Evolutionary conservation across 345 rosid species (phyloP), one percentile per base, ranked within the genome.

Genomic region (Citropsis articulata): DNA sequence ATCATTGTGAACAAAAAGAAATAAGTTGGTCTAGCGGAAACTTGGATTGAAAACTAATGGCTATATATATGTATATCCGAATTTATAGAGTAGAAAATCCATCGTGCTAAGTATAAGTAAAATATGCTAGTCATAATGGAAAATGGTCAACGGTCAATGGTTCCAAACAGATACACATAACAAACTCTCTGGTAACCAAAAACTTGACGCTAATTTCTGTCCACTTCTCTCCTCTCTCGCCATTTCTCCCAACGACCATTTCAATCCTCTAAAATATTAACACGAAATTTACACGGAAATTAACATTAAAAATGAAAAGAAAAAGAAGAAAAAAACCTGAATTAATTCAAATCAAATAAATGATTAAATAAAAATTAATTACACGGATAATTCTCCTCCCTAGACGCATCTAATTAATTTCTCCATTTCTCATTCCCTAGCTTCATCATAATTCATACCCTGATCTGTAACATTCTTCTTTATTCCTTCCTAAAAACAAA

Each of bases 81-180:
- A 45, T 45, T 45, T 45, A 45, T 2, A 45, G 50, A 3, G 50
- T 12, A 45, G 50, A 12, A 12, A 45, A 12, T 45, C 1, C 56
- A 77, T 38, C 72, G 73, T 71, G 69, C 30, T 6, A 40, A 30
- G 80, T 71, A 81, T n/a, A 25, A 60, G 64, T 8, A 57, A 55
- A 53, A 18, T 24, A 35, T 22, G n/a, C 25, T 2, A 3, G 12
- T 13, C 2, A 14, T 27, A 25, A 28, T 14, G 7, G 2, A 38
- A 12, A 7, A 14, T 0, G 27, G 81, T 65, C 71, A 78, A 75
- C 75, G 80, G 84, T 81, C 81, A 75, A 63, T 57, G 19, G 24
- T 16, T 61, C 69, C 36, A 60, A 75, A 63, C 69, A 66, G 22
- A 55, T 13, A 24, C 53, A 31, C 73, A 25, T 10, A 69, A 48